These are phyloP conservation scores for Penicillium bovifimosum DNA, from an alignment of 495 filamentous ascomycete species.

Conservation along the genomic window DNA sequence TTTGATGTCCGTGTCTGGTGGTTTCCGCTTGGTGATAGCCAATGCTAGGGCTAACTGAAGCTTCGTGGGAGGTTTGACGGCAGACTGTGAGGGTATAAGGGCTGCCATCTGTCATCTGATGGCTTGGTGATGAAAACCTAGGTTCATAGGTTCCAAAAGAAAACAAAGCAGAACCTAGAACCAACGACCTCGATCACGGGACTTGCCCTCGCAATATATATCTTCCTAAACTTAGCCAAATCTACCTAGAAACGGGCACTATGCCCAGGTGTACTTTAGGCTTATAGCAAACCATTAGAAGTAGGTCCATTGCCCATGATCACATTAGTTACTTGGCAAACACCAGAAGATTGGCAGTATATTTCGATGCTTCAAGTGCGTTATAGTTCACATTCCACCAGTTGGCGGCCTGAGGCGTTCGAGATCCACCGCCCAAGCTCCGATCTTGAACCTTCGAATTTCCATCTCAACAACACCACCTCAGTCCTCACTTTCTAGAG, in stretches of 20 bases:
- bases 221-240: neutral
- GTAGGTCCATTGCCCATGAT: too few species aligned
- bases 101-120: too few species aligned
- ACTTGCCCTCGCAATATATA: neutral
- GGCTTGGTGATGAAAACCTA: too few species aligned
- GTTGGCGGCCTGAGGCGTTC: slow-evolving; percentile 3
- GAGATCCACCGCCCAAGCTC: slow-evolving; percentile 5
- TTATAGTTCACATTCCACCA: neutral
- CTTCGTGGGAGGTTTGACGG: slow-evolving; percentile 17
- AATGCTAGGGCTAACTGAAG: slow-evolving; percentile 43
- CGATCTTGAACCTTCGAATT: neutral
- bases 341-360: too few species aligned
- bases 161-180: too few species aligned
- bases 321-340: too few species aligned
- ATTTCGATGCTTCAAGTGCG: neutral
- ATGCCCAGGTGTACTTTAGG: too few species aligned
- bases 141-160: too few species aligned
- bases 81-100: neutral
- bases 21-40: slow-evolving; percentile 42
- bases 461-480: slow-evolving; percentile 1
- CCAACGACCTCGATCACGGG: neutral
- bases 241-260: too few species aligned
- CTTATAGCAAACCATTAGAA: too few species aligned
- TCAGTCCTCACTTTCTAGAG: neutral
- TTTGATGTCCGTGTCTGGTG: slow-evolving; percentile 27